Conservation (phyloP, 2,329 filamentous ascomycete species). For the Leptographium procerum region DNA sequence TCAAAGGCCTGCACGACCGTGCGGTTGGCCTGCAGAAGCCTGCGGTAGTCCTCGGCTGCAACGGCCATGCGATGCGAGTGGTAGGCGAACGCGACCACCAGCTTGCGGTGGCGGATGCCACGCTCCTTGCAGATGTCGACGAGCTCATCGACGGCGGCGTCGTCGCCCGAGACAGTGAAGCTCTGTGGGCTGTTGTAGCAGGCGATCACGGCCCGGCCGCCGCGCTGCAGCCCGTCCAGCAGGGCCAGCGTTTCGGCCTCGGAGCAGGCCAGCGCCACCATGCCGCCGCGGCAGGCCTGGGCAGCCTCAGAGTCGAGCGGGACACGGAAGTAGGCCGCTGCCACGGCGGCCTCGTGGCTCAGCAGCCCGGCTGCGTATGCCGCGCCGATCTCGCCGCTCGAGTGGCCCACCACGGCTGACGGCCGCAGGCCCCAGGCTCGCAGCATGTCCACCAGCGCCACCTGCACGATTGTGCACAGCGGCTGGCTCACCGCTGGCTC, state of each 20-base stretch:
- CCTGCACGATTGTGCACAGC: conserved; percentile 31
- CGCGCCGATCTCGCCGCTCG: conserved; percentile 37
- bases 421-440: conserved; percentile 21
- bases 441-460: conserved; percentile 33
- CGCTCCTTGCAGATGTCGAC: background rate
- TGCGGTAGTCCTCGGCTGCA: conserved; percentile 13
- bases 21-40: conserved; percentile 10
- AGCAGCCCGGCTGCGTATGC: conserved; percentile 37
- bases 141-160: conserved; percentile 9
- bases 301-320: conserved; percentile 16
- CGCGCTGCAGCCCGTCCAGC: conserved; percentile 11
- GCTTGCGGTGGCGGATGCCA: conserved; percentile 15
- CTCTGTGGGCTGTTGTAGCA: conserved; percentile 24
- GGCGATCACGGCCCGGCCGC: conserved; percentile 20
- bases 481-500: conserved; percentile 32
- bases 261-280: conserved; percentile 33
- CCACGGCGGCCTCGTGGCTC: conserved; percentile 27
- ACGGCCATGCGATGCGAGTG: conserved; percentile 21
- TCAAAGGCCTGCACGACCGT: background rate
- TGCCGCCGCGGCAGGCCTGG: conserved; percentile 23
- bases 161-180: conserved; percentile 23
- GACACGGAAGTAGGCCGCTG: conserved; percentile 34
- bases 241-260: conserved; percentile 23
- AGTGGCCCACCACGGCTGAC: conserved; percentile 32
- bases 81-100: conserved; percentile 22